These are phyloP conservation scores for Logfia minima DNA, from an alignment of 129 eudicot species.

Conservation along the genomic window DNA sequence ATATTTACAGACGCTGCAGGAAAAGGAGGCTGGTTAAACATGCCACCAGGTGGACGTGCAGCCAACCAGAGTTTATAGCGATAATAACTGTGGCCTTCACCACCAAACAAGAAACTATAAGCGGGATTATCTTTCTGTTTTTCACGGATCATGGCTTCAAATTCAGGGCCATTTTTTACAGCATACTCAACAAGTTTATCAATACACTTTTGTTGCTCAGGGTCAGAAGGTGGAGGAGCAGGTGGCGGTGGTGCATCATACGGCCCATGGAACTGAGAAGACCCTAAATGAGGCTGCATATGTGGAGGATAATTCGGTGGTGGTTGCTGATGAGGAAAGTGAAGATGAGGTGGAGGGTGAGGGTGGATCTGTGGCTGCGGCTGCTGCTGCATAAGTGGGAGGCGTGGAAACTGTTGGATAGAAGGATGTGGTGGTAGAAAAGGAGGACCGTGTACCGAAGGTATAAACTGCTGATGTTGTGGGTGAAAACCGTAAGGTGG, in stretches of 20 bases:
- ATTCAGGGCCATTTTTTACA: slow-evolving; percentile 90
- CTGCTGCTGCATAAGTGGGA: slow-evolving; percentile 68
- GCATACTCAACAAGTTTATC: slow-evolving; percentile 93
- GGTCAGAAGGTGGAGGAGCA: slow-evolving; percentile 88
- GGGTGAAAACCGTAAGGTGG: slow-evolving; percentile 86
- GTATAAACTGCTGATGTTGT: slow-evolving; percentile 82
- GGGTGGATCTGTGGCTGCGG: slow-evolving; percentile 61
- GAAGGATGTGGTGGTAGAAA: slow-evolving; percentile 85
- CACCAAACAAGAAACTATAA: slow-evolving; percentile 89
- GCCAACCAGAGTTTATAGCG: slow-evolving; percentile 80
- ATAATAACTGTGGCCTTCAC: slow-evolving; percentile 87
- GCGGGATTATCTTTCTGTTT: slow-evolving; percentile 85
- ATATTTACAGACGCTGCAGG: slow-evolving; percentile 53
- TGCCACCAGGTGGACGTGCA: slow-evolving; percentile 57
- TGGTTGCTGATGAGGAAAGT: slow-evolving; percentile 65
- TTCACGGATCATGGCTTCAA: slow-evolving; percentile 96
- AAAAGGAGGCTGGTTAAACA: slow-evolving; percentile 53
- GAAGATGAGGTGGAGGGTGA: slow-evolving; percentile 69
- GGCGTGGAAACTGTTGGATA: slow-evolving; percentile 77
- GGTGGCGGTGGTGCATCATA: slow-evolving; percentile 79
- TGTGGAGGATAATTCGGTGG: slow-evolving; percentile 71
- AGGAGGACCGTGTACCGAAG: slow-evolving; percentile 82
- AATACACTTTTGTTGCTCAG: slow-evolving; percentile 86
- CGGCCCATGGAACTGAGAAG: slow-evolving; percentile 57
- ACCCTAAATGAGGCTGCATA: slow-evolving; percentile 56